Evolutionary conservation across 352 stramenopile genomes (phyloP).

Genomic region (Phytopythium oedochilum): DNA sequence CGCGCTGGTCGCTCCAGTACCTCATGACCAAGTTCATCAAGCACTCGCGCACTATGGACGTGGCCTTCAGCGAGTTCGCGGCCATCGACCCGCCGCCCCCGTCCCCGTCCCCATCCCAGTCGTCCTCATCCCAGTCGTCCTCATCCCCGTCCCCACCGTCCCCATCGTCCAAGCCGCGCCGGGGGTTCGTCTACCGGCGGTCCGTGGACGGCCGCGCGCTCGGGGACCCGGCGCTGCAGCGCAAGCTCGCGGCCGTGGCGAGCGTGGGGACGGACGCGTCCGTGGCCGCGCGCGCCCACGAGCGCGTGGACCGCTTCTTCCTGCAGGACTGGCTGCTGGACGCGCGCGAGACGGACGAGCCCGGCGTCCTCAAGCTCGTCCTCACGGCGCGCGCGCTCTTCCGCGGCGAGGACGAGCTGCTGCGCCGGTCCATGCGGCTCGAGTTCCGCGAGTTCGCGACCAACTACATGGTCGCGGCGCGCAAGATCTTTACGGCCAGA

Average conservation of each 20-base stretch:
- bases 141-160: background rate
- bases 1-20: slow-evolving; percentile 68
- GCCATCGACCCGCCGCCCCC: slow-evolving; percentile 13
- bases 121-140: no score
- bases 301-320: slow-evolving; percentile 34
- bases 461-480: slow-evolving; percentile 41
- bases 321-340: slow-evolving; percentile 73
- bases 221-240: slow-evolving; percentile 32
- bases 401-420: slow-evolving; percentile 14
- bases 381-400: slow-evolving; percentile 59
- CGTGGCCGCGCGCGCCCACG: slow-evolving; percentile 1
- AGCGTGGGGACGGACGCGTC: slow-evolving; percentile 25
- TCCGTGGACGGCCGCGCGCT: slow-evolving; percentile 54
- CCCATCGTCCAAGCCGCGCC: slow-evolving; percentile 20
- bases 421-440: slow-evolving; percentile 22
- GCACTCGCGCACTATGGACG: slow-evolving; percentile 50
- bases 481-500: slow-evolving; percentile 46
- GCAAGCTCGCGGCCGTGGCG: slow-evolving; percentile 40
- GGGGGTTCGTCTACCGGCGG: slow-evolving; percentile 70
- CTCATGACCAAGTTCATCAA: slow-evolving; percentile 54
- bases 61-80: slow-evolving; percentile 62
- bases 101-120: background rate
- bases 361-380: slow-evolving; percentile 59
- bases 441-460: slow-evolving; percentile 67
- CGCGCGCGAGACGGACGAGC: slow-evolving; percentile 51